A percentile compares a stretch with the other conserved stretches of the same genome.
Evolutionary conservation across 345 rosid genomes (phyloP).

Genomic region (Hibiscus tridactylites): DNA sequence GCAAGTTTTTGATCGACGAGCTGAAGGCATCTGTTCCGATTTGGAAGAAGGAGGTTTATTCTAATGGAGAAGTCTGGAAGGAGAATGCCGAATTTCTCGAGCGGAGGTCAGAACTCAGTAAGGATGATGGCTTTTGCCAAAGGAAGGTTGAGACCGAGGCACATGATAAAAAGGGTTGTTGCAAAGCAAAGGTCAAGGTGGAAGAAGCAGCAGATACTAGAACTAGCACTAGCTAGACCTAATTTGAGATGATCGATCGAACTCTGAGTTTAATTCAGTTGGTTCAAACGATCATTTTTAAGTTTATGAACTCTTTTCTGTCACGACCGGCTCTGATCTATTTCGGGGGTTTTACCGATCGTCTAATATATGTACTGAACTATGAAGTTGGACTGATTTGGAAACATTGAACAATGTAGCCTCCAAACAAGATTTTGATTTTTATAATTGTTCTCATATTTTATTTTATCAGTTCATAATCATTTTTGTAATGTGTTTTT

Average conservation of each 20-base stretch:
- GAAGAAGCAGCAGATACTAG: conserved; percentile 11
- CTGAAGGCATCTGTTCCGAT: conserved; percentile 82
- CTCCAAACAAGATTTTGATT: too few species aligned
- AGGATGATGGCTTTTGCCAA: conserved; percentile 20
- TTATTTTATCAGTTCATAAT: too few species aligned
- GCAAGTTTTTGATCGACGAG: conserved; percentile 74
- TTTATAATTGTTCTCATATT: too few species aligned
- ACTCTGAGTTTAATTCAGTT: background rate
- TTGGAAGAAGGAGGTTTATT: conserved; percentile 92
- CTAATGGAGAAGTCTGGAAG: conserved; percentile 90
- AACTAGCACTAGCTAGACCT: background rate
- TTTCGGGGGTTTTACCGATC: too few species aligned
- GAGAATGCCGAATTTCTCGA: conserved; percentile 77
- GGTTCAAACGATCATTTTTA: background rate
- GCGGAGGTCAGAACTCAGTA: conserved; percentile 48
- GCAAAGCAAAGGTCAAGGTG: conserved; percentile 50
- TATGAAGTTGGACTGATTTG: too few species aligned
- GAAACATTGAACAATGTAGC: too few species aligned
- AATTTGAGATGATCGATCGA: background rate
- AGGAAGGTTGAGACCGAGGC: conserved; percentile 23
- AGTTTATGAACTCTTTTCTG: background rate
- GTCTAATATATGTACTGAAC: too few species aligned
- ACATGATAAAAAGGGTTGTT: conserved; percentile 37
- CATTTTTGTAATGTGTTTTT: too few species aligned
- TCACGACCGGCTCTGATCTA: too few species aligned